A percentile compares a stretch with the other conserved stretches of the same genome.
Conservation (phyloP, 352 stramenopile species). For the Pythium diclinum region DNA sequence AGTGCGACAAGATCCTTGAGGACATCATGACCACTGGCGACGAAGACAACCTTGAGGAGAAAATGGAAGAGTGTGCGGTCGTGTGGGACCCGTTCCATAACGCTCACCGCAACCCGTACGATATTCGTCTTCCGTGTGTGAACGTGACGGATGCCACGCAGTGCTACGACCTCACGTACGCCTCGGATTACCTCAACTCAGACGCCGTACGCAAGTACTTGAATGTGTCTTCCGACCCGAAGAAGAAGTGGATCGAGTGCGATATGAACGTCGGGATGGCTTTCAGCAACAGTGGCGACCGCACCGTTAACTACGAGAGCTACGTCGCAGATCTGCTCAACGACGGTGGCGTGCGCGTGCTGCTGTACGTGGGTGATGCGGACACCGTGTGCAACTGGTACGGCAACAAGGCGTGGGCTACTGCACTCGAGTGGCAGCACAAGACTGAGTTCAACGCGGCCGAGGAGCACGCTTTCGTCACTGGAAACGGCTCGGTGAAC, state of each 20-base stretch:
- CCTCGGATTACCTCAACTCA: slow-evolving; percentile 24
- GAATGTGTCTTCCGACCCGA: slow-evolving; percentile 1
- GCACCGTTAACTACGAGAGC: slow-evolving; percentile 81
- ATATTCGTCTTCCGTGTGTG: slow-evolving; percentile 57
- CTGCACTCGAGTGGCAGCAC: slow-evolving; percentile 83
- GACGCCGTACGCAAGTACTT: slow-evolving; percentile 7
- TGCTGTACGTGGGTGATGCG: slow-evolving; percentile 93
- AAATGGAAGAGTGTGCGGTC: slow-evolving; percentile 12
- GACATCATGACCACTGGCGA: slow-evolving; percentile 48
- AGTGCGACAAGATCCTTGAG: slow-evolving; percentile 34
- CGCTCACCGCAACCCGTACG: slow-evolving; percentile 66
- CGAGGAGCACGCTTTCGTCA: slow-evolving; percentile 14
- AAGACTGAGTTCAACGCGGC: slow-evolving; percentile 67
- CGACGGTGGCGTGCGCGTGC: slow-evolving; percentile 38
- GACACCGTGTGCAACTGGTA: slow-evolving; percentile 96
- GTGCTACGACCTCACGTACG: slow-evolving; percentile 45
- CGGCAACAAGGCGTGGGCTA: slow-evolving; percentile 89
- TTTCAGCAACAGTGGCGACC: slow-evolving; percentile 73
- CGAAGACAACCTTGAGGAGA: neutral
- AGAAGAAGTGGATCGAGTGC: slow-evolving; percentile 17
- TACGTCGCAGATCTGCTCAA: slow-evolving; percentile 77
- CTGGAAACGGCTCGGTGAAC: slow-evolving; percentile 3
- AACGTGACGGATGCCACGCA: slow-evolving; percentile 35
- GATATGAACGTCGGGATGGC: slow-evolving; percentile 66
- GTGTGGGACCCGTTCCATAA: slow-evolving; percentile 42